phyloP scores from a whole-genome alignment of 768 basidiomycete species.

The Leccinum sublutescens region DNA sequence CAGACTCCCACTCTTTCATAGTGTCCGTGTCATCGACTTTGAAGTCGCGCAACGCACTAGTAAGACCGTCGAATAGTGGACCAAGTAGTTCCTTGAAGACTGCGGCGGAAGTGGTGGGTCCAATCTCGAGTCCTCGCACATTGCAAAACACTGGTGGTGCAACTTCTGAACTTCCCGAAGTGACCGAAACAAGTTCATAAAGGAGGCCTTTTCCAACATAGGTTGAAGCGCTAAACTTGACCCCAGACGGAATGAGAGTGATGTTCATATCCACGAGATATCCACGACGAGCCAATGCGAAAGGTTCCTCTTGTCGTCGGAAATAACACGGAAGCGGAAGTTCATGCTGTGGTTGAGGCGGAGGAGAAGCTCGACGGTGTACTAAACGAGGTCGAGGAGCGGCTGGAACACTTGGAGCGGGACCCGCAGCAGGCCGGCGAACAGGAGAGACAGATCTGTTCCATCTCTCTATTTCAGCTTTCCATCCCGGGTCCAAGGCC shows the following conservation, averaged over 20 bases:
- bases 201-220: constrained; percentile 64
- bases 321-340: constrained; percentile 16
- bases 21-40: constrained; percentile 25
- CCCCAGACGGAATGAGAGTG: constrained; percentile 46
- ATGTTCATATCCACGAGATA: constrained; percentile 53
- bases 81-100: constrained; percentile 47
- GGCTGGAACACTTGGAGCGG: not conserved
- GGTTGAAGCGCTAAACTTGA: constrained; percentile 48
- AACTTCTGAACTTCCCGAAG: constrained; percentile 28
- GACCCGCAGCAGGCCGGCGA: constrained; percentile 10
- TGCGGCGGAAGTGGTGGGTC: constrained; percentile 40
- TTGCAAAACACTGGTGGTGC: constrained; percentile 32
- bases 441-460: constrained; percentile 20
- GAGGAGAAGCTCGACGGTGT: constrained; percentile 14
- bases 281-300: constrained; percentile 12
- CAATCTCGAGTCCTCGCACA: constrained; percentile 43
- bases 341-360: constrained; percentile 5
- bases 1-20: constrained; percentile 38
- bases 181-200: constrained; percentile 48
- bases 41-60: constrained; percentile 37
- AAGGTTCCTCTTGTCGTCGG: constrained; percentile 9
- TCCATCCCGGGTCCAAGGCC: constrained; percentile 41
- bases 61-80: constrained; percentile 45
- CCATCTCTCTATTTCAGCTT: constrained; percentile 33
- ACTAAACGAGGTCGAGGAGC: constrained; percentile 13